Conservation (phyloP, 192 early-diverging fungal species). For the Coemansia sp. region DNA sequence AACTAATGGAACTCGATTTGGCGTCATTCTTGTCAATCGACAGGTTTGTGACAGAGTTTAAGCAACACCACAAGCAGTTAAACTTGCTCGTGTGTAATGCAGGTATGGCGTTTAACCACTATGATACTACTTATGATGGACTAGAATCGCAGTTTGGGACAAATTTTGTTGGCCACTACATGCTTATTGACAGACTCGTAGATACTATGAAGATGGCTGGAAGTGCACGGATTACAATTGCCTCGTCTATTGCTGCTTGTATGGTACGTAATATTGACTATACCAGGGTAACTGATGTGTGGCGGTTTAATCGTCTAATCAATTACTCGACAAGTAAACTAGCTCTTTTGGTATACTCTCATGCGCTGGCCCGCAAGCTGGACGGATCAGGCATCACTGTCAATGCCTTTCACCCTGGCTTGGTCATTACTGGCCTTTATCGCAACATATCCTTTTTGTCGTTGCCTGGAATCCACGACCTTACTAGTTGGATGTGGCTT, state of each 20-base stretch:
- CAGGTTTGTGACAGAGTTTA: slow-evolving; percentile 42
- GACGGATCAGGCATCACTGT: slow-evolving; percentile 49
- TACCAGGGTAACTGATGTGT: slow-evolving; percentile 47
- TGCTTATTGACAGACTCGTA: slow-evolving; percentile 52
- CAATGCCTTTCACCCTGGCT: slow-evolving; percentile 62
- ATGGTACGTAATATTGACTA: slow-evolving; percentile 53
- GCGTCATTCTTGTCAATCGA: slow-evolving; percentile 57
- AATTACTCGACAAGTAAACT: slow-evolving; percentile 65
- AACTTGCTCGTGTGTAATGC: slow-evolving; percentile 61
- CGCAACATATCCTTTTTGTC: slow-evolving; percentile 42
- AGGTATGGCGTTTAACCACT: slow-evolving; percentile 62
- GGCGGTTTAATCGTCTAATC: slow-evolving; percentile 55
- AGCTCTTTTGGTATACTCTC: slow-evolving; percentile 57
- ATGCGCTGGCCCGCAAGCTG: slow-evolving; percentile 56
- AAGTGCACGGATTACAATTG: slow-evolving; percentile 57
- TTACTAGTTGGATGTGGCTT: slow-evolving; percentile 45
- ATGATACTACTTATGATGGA: slow-evolving; percentile 63
- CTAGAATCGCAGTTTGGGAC: slow-evolving; percentile 68
- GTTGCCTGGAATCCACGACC: slow-evolving; percentile 44
- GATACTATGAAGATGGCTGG: slow-evolving; percentile 41
- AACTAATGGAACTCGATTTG: slow-evolving; percentile 57
- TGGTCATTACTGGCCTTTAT: slow-evolving; percentile 58
- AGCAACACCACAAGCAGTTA: slow-evolving; percentile 11
- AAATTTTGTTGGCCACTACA: slow-evolving; percentile 64
- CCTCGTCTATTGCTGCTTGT: slow-evolving; percentile 55